Evolutionary conservation across 2,329 filamentous ascomycete genomes (phyloP), one percentile per base, ranked within the genome.

Genomic region (Hymenoscyphus fructigenus): DNA sequence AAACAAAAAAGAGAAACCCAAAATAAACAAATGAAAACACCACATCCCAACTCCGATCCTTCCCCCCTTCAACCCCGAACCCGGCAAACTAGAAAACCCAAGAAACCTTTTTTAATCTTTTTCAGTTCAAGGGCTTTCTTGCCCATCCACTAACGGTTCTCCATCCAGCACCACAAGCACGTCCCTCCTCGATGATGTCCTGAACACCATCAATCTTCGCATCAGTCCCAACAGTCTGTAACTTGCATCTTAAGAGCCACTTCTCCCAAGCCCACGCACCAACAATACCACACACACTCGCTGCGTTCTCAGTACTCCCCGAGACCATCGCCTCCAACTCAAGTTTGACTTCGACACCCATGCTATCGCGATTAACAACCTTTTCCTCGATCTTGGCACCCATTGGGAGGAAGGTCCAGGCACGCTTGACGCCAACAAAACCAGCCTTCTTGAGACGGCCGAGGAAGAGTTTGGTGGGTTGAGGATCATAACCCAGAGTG

Each of bases 211-310:
- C 84, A 59, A 89, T 80, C 71, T 83, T 85, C 75, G 84, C 84
- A 7, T 86, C 85, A 77, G 85, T 82, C 62, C 92, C 88, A 29
- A 91, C 90, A 74, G 92, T 95, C 81, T 97, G 93, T 79, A 89
- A 85, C 79, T 95, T 91, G 73, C 94, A 85, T 74, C 92, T 91
- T 70, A 97, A 80, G 77, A 98, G 85, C 95, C 95, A 99, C 76
- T 92, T 91, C 84, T 99, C 95, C 94, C 93, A 99, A 76, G 89
- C 88, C 88, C 93, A 95, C 29, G 90, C 89, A 4, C 92, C 95
- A 0, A 94, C 87, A 50, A 98, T 80, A 23, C 93, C 93, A 14
- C 91, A 90, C 69, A 97, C 82, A 71, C 85, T 88, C 1, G 91
- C 91, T 15, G 89, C 86, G 74, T 88, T 86, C 59, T 88, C 85